Base-by-base conservation (phyloP, 202 grass and related monocot species). In the Hordeum pubiflorum region DNA sequence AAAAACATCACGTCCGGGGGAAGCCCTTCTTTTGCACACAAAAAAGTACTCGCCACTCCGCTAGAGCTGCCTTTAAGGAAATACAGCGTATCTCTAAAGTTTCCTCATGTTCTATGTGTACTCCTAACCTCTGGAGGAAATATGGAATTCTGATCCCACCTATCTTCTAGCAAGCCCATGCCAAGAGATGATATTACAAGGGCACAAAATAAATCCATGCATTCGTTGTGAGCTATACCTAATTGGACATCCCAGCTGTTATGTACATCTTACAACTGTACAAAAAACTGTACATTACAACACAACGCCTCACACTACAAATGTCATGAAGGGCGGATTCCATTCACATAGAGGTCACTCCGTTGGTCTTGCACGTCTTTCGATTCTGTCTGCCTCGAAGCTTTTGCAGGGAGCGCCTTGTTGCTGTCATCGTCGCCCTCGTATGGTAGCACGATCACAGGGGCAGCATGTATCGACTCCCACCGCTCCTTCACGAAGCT, bases 401-500 rank as follows among this genome's bases (percentile, higher is more conserved):
- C 20, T 52, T 82, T 85, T 21, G 75, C 77, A 10, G 80, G 79
- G 17, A 84, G 79, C 58, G 40, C 52, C 15, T 58, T 78, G 27
- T 85, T 63, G 76, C 50, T 62, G 20, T 50, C 74, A 60, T 80
- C 71, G 44, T 41, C 17, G 18, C 78, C 75, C 77, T 95, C 86
- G 26, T 95, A 93, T 11, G 96, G 96, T 43, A 98, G 52, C 48
- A 98, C 79, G 23, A 83, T 74, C 44, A 98, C 92, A 58, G 92
- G 88, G 17, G 90, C 89, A 72, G 96, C 96, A 79, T 93, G 90
- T 79, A 98, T 81, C 0, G 92, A 92, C 33, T 86, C 90, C 96
- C 92, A 98, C 5, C 89, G 83, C 78, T 98, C 96, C 50, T 84
- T 91, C 79, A 93, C 5, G 17, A 95, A 88, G 27, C 12, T 83